These are phyloP conservation scores for Alloascoidea africana DNA, from an alignment of 805 yeast genomes.

Conservation along the genomic window DNA sequence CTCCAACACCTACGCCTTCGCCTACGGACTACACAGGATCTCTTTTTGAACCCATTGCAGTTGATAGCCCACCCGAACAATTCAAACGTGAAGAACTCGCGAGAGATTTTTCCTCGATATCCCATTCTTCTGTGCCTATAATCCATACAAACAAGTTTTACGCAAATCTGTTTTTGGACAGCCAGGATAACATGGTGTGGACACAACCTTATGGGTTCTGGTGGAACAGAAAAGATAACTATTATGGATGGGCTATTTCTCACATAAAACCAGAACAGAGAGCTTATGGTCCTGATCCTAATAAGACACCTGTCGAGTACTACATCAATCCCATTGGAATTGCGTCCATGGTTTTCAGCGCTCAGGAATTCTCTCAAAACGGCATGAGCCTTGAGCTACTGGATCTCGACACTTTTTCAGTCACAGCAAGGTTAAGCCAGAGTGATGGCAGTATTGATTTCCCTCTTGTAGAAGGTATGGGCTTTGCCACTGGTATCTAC, in stretches of 20 bases:
- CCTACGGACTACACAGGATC: conserved; percentile 18
- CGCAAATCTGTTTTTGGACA: conserved; percentile 43
- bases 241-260: conserved; percentile 47
- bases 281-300: conserved; percentile 29
- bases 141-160: conserved; percentile 68
- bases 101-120: conserved; percentile 30
- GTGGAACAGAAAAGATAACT: conserved; percentile 27
- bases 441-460: conserved; percentile 25
- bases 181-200: conserved; percentile 38
- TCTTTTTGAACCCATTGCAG: conserved; percentile 33
- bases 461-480: conserved; percentile 72
- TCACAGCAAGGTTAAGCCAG: conserved; percentile 20
- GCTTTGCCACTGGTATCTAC: conserved; percentile 56
- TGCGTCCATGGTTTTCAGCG: conserved; percentile 40
- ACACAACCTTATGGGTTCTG: conserved; percentile 55
- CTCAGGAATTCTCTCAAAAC: conserved; percentile 27
- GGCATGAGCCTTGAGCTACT: conserved; percentile 26
- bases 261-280: conserved; percentile 32
- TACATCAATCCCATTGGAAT: conserved; percentile 41
- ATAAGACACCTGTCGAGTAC: conserved; percentile 23
- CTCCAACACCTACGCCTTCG: conserved; percentile 9
- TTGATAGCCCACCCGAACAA: conserved; percentile 27
- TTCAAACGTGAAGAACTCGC: conserved; percentile 31
- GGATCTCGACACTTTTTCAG: conserved; percentile 36
- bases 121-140: conserved; percentile 25